These are phyloP conservation scores for Coprinopsis marcescibilis DNA, from an alignment of 768 basidiomycete genomes.

Conservation along the genomic window DNA sequence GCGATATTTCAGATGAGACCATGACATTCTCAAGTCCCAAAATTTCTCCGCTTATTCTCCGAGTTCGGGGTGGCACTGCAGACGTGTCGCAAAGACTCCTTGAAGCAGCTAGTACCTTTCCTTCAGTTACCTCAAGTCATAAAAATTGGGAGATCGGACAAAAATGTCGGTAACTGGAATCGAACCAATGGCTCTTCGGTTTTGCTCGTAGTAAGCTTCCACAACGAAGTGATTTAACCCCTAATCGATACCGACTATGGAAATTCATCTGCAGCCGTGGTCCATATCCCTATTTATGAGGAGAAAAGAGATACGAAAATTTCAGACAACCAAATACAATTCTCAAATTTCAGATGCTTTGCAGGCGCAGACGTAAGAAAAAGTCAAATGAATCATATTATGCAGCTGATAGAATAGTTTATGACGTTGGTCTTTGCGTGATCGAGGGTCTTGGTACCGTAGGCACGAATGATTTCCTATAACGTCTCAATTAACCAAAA, in stretches of 20 bases:
- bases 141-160: neutral
- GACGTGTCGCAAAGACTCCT: too few relatives aligned
- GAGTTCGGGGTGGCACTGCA: too few relatives aligned
- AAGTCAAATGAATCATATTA: neutral
- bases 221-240: slow-evolving; percentile 31
- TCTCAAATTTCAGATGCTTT: neutral
- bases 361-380: neutral
- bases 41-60: too few relatives aligned
- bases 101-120: too few relatives aligned
- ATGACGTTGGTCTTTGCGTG: slow-evolving; percentile 5
- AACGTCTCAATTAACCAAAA: neutral
- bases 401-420: neutral
- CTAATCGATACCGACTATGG: slow-evolving; percentile 24
- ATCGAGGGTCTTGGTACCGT: slow-evolving; percentile 19
- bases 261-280: neutral
- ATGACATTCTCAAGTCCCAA: too few relatives aligned
- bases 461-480: slow-evolving; percentile 38
- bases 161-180: slow-evolving; percentile 27
- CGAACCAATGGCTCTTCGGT: slow-evolving; percentile 29
- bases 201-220: slow-evolving; percentile 10
- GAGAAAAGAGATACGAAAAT: too few relatives aligned
- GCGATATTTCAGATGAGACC: too few relatives aligned
- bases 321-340: neutral
- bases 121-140: slow-evolving; percentile 10
- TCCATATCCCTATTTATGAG: too few relatives aligned